phyloP scores from a whole-genome alignment of 139 green algal species.

The Axilococcus clingmanii region DNA sequence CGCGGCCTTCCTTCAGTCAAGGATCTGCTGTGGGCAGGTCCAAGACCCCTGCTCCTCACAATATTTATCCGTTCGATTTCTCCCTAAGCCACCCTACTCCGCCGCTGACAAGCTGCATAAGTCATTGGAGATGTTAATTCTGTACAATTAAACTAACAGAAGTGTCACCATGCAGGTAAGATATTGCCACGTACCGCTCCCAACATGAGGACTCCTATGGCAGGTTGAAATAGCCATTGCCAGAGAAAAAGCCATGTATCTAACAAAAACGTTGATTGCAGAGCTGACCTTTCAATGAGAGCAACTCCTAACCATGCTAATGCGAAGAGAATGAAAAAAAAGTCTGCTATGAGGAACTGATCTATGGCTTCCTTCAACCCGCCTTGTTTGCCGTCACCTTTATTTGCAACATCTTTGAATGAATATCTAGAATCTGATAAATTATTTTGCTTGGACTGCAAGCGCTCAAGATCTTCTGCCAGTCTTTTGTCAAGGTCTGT shows the following conservation, averaged over 20 bases:
- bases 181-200: conserved; percentile 41
- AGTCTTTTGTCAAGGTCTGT: conserved; percentile 49
- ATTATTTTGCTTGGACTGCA: conserved; percentile 1
- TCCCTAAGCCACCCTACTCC: conserved; percentile 43
- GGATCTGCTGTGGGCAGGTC: no score
- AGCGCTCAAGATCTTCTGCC: conserved; percentile 36
- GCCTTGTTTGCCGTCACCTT: background rate
- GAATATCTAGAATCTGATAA: background rate
- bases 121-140: background rate
- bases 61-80: conserved; percentile 5
- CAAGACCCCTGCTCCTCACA: no score
- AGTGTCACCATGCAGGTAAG: background rate
- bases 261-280: conserved; percentile 30
- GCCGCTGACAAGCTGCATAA: conserved; percentile 50
- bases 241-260: conserved; percentile 67
- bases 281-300: conserved; percentile 28
- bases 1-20: no score
- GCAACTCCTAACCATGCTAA: conserved; percentile 59
- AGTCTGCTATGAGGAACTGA: conserved; percentile 77
- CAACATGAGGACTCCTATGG: conserved; percentile 75
- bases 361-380: conserved; percentile 33
- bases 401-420: background rate
- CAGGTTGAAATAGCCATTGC: conserved; percentile 72
- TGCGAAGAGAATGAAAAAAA: conserved; percentile 70
- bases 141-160: background rate